phyloP scores from a whole-genome alignment of 345 rosid species.

The Hibiscus tridactylites region DNA sequence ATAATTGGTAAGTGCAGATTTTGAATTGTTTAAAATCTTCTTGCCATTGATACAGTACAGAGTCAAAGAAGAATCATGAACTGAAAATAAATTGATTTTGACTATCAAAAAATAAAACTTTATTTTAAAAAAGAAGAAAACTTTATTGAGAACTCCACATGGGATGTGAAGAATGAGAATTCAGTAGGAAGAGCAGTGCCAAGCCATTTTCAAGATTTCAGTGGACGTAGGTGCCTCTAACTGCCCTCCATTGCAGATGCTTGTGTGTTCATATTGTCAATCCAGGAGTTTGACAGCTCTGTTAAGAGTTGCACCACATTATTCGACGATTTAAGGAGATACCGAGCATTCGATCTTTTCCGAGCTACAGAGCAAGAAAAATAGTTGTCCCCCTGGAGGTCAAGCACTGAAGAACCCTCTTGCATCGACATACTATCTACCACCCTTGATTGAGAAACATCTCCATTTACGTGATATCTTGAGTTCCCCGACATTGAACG shows the following conservation, averaged over 20 bases:
- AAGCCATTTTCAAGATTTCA: not conserved
- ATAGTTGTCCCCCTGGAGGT: constrained; percentile 43
- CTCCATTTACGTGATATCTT: constrained; percentile 7
- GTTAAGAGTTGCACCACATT: constrained; percentile 36
- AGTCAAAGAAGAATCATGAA: not conserved
- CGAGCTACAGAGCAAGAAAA: constrained; percentile 51
- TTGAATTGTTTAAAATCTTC: not conserved
- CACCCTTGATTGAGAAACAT: constrained; percentile 24
- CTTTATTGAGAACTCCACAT: not conserved
- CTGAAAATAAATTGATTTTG: not conserved
- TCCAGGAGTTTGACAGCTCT: constrained; percentile 20
- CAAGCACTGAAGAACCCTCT: constrained; percentile 48
- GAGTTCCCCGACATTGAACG: constrained; percentile 25
- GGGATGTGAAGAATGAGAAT: not conserved
- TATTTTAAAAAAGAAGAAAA: not conserved
- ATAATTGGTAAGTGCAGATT: not conserved
- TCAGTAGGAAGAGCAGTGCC: not conserved
- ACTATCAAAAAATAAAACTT: not conserved
- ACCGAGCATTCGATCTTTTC: constrained; percentile 43
- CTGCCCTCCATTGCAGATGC: not conserved
- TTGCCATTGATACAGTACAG: not conserved
- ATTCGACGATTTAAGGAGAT: constrained; percentile 33
- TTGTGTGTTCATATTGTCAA: not conserved
- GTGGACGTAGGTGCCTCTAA: not conserved
- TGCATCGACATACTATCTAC: constrained; percentile 20